Evolutionary conservation across 1,284 basidiomycete species (phyloP).

Genomic region (Ustanciosporium gigantosporum): DNA sequence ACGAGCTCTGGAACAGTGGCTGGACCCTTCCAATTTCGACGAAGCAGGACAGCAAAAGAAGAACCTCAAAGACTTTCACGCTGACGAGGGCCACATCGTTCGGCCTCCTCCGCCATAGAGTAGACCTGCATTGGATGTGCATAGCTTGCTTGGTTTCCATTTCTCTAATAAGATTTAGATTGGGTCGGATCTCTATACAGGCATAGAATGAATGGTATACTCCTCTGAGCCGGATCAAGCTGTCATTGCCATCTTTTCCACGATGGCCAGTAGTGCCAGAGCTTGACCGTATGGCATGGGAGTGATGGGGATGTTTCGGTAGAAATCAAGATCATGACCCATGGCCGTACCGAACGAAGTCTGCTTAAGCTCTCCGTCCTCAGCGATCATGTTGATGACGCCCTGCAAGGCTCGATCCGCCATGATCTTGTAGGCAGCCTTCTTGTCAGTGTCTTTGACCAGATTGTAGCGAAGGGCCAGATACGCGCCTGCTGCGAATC

Average conservation of each 20-base stretch:
- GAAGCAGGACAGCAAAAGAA: slow-evolving; percentile 3
- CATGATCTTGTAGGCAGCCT: slow-evolving; percentile 63
- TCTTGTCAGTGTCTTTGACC: slow-evolving; percentile 62
- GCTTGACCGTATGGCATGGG: slow-evolving; percentile 73
- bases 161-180: too few species aligned
- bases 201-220: too few species aligned
- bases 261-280: slow-evolving; percentile 64
- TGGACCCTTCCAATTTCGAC: slow-evolving; percentile 35
- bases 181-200: too few species aligned
- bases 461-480: slow-evolving; percentile 67
- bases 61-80: slow-evolving; percentile 17
- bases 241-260: too few species aligned
- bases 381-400: slow-evolving; percentile 67
- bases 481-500: slow-evolving; percentile 70
- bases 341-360: slow-evolving; percentile 64
- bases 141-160: too few species aligned
- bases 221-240: too few species aligned
- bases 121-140: too few species aligned
- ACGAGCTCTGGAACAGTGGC: slow-evolving; percentile 31
- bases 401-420: slow-evolving; percentile 67
- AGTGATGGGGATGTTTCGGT: slow-evolving; percentile 69
- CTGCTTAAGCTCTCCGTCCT: slow-evolving; percentile 67
- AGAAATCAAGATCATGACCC: slow-evolving; percentile 68
- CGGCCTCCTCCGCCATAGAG: not conserved
- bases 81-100: slow-evolving; percentile 7